Evolutionary conservation across 208 protist species (phyloP), one percentile per base, ranked within the genome.

Genomic region (Leptomonas seymouri): DNA sequence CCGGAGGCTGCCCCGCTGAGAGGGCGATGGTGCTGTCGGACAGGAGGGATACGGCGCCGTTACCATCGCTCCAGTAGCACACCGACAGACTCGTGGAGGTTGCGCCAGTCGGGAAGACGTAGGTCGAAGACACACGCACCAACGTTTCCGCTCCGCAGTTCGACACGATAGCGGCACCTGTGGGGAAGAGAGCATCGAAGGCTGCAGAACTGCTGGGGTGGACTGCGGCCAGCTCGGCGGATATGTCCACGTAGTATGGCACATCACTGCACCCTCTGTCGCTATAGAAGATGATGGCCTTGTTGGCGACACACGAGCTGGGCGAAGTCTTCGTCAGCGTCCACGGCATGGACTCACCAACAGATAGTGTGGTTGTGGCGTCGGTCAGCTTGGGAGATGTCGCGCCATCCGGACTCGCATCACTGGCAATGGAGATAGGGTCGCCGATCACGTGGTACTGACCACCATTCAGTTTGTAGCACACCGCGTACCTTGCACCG

Each of bases 381-480:
- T 63, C 51, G 53, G 31, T 53, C 27, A 75, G 46, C 66, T 84
- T 82, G 8, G 58, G 49, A 23, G 86, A 72, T 7, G 71, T 92
- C 8, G 87, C 86, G 25, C 55, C 72, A 8, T 51, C 81, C 14
- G 91, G 85, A 31, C 78, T 80, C 0, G 85, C 84, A 18, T 71
- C 76, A 9, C 48, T 62, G 21, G 55, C 67, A 57, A 87, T 75
- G 4, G 45, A 27, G 9, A 91, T 45, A 27, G 44, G 23, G 18
- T 67, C 45, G 30, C 84, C 79, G 36, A 95, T 76, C 12, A 84
- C 55, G 70, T 95, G 84, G 63, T 80, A 97, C 78, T 90, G 80
- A 6, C 90, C 93, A 36, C 93, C 93, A 44, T 87, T 81, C 55
- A 95, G 81, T 75, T 91, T 93, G 77, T 97, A 97, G 65, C 93